phyloP scores from a whole-genome alignment of 2,329 filamentous ascomycete genomes.

The Neofusicoccum laricinum region DNA sequence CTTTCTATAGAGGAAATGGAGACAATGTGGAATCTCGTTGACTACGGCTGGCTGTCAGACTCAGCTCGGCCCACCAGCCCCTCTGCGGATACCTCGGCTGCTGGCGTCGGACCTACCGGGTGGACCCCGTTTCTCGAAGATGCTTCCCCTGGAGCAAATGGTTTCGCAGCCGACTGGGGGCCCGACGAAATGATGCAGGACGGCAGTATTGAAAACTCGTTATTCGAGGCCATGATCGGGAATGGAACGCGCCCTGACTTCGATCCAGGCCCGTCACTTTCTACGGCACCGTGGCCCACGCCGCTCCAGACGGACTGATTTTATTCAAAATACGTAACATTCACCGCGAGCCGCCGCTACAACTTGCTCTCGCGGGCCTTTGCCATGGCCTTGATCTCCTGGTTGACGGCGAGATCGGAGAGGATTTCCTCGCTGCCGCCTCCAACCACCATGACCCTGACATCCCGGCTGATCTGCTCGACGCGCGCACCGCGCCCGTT shows the following conservation, averaged over 20 bases:
- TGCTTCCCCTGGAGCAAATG: neutral
- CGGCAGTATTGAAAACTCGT: neutral
- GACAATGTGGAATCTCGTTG: neutral
- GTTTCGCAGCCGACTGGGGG: neutral
- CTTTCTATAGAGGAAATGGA: neutral
- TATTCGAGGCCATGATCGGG: neutral
- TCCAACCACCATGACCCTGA: neutral
- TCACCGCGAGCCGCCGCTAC: neutral
- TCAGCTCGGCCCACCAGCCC: neutral
- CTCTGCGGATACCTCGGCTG: neutral
- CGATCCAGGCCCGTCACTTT: neutral
- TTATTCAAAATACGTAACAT: too few species aligned
- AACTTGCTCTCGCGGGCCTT: neutral
- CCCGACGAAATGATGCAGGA: neutral
- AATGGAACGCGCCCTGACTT: neutral
- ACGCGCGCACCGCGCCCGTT: neutral
- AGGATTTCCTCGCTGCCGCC: constrained; percentile 30
- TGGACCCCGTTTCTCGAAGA: neutral
- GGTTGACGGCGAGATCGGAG: constrained; percentile 29
- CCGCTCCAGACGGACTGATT: too few species aligned
- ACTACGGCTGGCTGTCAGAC: neutral
- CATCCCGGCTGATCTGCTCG: neutral
- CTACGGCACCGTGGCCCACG: too few species aligned
- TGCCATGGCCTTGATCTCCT: constrained; percentile 27
- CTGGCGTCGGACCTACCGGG: neutral